These are phyloP conservation scores for Turritis glabra DNA, from an alignment of 345 rosid genomes.

Conservation along the genomic window DNA sequence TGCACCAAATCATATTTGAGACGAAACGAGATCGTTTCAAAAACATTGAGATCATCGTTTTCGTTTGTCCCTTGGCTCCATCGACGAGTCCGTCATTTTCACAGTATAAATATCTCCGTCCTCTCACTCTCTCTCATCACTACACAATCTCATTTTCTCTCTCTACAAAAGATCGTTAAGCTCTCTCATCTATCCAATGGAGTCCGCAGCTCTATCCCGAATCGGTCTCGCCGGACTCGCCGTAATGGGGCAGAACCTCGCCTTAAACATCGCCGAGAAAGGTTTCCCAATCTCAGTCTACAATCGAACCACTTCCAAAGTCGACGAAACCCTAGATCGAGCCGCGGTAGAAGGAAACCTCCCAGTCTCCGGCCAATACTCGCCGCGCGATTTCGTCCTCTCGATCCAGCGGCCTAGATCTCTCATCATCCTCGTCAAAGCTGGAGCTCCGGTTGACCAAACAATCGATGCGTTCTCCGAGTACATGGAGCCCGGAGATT, in stretches of 20 bases:
- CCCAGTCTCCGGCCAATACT: constrained; percentile 72
- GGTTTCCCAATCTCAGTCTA: constrained; percentile 95
- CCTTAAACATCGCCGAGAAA: constrained; percentile 89
- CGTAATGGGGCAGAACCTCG: constrained; percentile 97
- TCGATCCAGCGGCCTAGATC: constrained; percentile 88
- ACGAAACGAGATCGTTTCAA: constrained; percentile 22
- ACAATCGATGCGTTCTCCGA: constrained; percentile 78
- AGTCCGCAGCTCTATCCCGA: constrained; percentile 66
- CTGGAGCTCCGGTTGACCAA: constrained; percentile 93
- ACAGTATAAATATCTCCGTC: constrained; percentile 20
- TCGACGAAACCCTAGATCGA: constrained; percentile 84
- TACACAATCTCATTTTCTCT: constrained; percentile 1
- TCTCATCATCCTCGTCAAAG: constrained; percentile 91
- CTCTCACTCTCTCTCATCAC: constrained; percentile 11
- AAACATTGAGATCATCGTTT: constrained; percentile 38
- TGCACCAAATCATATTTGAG: not conserved
- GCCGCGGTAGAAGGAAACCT: constrained; percentile 69
- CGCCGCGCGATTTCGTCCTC: constrained; percentile 87
- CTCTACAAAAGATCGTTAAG: not conserved
- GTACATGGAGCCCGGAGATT: constrained; percentile 79
- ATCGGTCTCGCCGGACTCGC: constrained; percentile 96
- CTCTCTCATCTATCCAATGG: constrained; percentile 45
- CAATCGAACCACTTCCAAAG: constrained; percentile 85
- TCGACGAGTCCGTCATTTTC: constrained; percentile 72
- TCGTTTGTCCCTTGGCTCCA: constrained; percentile 50